Conservation (phyloP, 2,329 filamentous ascomycete species). For the Sphaerulina musiva region DNA sequence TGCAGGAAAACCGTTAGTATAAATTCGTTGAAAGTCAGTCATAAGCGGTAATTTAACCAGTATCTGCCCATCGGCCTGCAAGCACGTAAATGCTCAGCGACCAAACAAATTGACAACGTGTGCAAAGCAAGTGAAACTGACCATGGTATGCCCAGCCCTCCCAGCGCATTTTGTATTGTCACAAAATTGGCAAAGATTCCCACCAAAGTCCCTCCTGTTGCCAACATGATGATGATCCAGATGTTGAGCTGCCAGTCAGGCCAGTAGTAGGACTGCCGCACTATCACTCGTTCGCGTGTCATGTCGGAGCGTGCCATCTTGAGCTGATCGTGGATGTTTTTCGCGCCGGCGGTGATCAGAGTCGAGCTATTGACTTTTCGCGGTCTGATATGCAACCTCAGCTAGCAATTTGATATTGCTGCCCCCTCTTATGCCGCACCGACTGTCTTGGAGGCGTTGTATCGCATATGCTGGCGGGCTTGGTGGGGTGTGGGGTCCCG, state of each 20-base stretch:
- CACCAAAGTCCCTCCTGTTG: slow-evolving; percentile 51
- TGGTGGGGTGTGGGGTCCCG: background rate
- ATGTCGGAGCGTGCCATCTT: slow-evolving; percentile 29
- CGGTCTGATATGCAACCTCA: no score
- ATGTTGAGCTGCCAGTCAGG: slow-evolving; percentile 59
- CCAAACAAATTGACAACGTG: background rate
- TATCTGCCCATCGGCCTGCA: slow-evolving; percentile 7
- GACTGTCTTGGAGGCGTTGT: background rate
- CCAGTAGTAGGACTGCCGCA: slow-evolving; percentile 55
- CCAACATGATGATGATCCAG: slow-evolving; percentile 60
- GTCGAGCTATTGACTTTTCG: no score
- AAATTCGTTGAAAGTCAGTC: background rate
- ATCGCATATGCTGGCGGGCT: background rate
- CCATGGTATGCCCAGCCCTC: slow-evolving; percentile 54
- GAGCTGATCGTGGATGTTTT: slow-evolving; percentile 6
- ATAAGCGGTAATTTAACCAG: slow-evolving; percentile 1
- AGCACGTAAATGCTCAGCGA: slow-evolving; percentile 3
- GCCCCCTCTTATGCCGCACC: background rate
- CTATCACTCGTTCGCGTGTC: slow-evolving; percentile 35
- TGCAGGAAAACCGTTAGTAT: slow-evolving; percentile 28
- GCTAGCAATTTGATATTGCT: no score
- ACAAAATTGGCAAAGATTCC: slow-evolving; percentile 58
- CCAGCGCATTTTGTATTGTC: slow-evolving; percentile 50
- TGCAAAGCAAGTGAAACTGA: slow-evolving; percentile 32
- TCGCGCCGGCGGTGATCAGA: no score